Evolutionary conservation across 1,284 basidiomycete species (phyloP), one percentile per base, ranked within the genome.

Genomic region (Inonotus obliquus): DNA sequence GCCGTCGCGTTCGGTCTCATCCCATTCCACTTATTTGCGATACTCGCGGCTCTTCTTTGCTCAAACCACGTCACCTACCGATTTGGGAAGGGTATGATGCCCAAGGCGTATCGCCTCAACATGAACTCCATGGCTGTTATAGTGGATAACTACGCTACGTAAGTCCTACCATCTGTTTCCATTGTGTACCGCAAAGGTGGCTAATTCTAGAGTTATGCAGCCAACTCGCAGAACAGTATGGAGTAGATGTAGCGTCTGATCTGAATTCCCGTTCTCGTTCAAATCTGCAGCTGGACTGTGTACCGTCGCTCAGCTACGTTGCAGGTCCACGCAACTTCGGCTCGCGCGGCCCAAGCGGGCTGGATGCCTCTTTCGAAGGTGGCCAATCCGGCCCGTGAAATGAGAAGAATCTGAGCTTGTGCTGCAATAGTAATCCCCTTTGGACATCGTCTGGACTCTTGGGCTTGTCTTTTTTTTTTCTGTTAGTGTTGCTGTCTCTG

Each of bases 71-170:
- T 90, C 67, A 89, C 87, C 11, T 89, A 88, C 69, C 76, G 87
- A 55, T 89, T 90, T 71, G 87, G 87, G 25, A 90, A 90, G 74
- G 87, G 87, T 38, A 81, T 90, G 79, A 89, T 84, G 75, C 87
- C 87, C 25, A 83, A 87, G 75, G 81, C 81, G 25, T 90, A 89
- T 71, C 74, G 86, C 29, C 74, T 90, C 56, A 83, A 83, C 69
- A 71, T 82, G 74, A 77, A 77, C 57, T 81, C 78, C 62, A 86
- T 88, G 83, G 85, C 84, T 4, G 78, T 84, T 17, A 85, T 89
- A 66, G 84, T 88, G 82, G 85, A 89, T 65, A 81, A 82, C 60
- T 88, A 86, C 69, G 84, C 85, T 23, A 80, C 74, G 85, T 86
- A 66, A 63, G 81, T 69, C 63, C 44, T 41, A 44, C 35, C 56